A percentile compares a stretch with the other conserved stretches of the same genome.
phyloP scores from a whole-genome alignment of 2,329 filamentous ascomycete species.

The Trichoderma brevicompactum region DNA sequence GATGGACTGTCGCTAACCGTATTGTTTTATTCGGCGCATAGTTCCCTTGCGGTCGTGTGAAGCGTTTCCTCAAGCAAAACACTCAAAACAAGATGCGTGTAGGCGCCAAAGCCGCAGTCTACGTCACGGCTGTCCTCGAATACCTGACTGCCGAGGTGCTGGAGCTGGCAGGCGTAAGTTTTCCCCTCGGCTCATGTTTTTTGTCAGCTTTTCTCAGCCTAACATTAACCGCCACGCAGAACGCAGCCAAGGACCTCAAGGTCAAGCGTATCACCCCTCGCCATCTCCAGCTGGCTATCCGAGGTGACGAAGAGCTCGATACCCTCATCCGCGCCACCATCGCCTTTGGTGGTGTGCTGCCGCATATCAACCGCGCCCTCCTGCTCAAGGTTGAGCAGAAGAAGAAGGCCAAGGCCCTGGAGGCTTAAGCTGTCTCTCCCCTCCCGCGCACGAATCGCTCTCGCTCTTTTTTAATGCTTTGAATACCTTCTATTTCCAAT shows the following conservation, averaged over 20 bases:
- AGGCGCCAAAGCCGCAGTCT: slow-evolving; percentile 96
- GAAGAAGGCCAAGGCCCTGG: slow-evolving; percentile 74
- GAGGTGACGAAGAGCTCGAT: slow-evolving; percentile 97
- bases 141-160: slow-evolving; percentile 98
- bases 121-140: slow-evolving; percentile 96
- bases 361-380: slow-evolving; percentile 97
- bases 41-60: slow-evolving; percentile 99
- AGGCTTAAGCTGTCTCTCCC: slow-evolving; percentile 42
- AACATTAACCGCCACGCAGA: slow-evolving; percentile 53
- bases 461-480: slow-evolving; percentile 24
- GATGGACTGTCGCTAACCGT: slow-evolving; percentile 14
- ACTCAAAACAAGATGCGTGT: slow-evolving; percentile 99
- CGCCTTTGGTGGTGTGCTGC: slow-evolving; percentile 95
- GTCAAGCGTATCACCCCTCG: slow-evolving; percentile 99
- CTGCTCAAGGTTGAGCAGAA: slow-evolving; percentile 96
- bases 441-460: slow-evolving; percentile 18
- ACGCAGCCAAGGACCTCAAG: slow-evolving; percentile 98
- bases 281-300: slow-evolving; percentile 96
- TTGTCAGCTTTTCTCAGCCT: slow-evolving; percentile 29
- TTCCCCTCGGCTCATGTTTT: background rate
- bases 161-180: slow-evolving; percentile 85
- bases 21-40: slow-evolving; percentile 44
- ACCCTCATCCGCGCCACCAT: slow-evolving; percentile 97
- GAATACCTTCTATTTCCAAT: slow-evolving; percentile 27
- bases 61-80: slow-evolving; percentile 99